Evolutionary conservation across 2,329 filamentous ascomycete genomes (phyloP).

Genomic region (Microcyclosporella mali): DNA sequence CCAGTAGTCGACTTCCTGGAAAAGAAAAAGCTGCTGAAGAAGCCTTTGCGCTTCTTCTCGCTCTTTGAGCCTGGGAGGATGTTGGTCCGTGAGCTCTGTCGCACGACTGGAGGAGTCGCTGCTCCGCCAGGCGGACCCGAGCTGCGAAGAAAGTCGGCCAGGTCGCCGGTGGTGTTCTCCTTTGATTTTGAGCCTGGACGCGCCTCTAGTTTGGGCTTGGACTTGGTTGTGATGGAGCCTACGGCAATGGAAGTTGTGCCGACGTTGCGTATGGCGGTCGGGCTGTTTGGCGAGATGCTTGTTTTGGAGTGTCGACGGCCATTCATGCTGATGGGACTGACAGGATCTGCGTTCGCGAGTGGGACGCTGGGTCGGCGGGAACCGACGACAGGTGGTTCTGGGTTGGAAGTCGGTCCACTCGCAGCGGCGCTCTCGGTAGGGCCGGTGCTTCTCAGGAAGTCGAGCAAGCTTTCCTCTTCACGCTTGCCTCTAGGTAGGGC

Average conservation of each 20-base stretch:
- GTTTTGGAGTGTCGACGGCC: slow-evolving; percentile 5
- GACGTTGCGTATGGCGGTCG: slow-evolving; percentile 5
- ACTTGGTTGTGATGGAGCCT: slow-evolving; percentile 10
- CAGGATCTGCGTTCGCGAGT: slow-evolving; percentile 14
- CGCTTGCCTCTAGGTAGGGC: slow-evolving; percentile 38
- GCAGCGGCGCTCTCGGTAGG: slow-evolving; percentile 44
- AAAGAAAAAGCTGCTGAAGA: too few relatives aligned
- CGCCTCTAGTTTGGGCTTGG: slow-evolving; percentile 8
- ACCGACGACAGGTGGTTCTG: not conserved
- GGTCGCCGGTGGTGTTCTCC: slow-evolving; percentile 12
- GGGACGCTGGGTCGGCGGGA: slow-evolving; percentile 7
- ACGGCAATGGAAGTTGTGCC: slow-evolving; percentile 13
- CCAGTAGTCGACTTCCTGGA: too few relatives aligned
- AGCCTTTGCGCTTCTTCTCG: too few relatives aligned
- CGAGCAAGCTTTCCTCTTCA: slow-evolving; percentile 61
- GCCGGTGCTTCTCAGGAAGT: slow-evolving; percentile 65
- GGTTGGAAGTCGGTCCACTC: slow-evolving; percentile 2
- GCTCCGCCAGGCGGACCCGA: slow-evolving; percentile 6
- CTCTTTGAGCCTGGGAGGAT: too few relatives aligned
- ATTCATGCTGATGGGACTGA: slow-evolving; percentile 11
- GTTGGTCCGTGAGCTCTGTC: too few relatives aligned
- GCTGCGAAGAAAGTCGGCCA: slow-evolving; percentile 15
- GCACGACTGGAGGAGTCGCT: too few relatives aligned
- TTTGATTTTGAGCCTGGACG: slow-evolving; percentile 6
- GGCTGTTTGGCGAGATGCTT: not conserved